Conservation (phyloP, 495 filamentous ascomycete species). For the Acidomyces sp. region DNA sequence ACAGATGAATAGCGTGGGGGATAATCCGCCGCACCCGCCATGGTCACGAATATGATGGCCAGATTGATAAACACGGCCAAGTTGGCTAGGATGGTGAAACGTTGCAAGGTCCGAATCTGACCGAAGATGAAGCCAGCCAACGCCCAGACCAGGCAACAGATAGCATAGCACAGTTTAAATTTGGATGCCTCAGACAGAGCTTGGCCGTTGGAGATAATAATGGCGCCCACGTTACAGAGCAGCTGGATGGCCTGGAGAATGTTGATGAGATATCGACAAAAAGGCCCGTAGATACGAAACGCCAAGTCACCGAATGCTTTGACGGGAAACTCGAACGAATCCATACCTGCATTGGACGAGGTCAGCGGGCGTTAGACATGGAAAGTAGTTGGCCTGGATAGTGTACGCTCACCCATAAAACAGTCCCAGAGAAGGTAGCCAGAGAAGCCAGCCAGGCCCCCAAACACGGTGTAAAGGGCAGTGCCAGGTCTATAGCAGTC, state of each 20-base stretch:
- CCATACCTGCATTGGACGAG: no score
- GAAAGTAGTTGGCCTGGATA: no score
- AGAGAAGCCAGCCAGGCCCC: constrained; percentile 33
- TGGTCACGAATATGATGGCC: constrained; percentile 40
- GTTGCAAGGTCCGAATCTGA: constrained; percentile 39
- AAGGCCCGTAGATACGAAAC: constrained; percentile 38
- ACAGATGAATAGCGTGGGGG: constrained; percentile 35
- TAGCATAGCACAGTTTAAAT: constrained; percentile 40
- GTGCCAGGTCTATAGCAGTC: no score
- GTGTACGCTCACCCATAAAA: no score
- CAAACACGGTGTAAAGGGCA: constrained; percentile 33
- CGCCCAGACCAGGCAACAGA: constrained; percentile 38
- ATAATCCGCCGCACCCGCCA: constrained; percentile 40
- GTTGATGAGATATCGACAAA: constrained; percentile 43
- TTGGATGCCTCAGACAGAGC: constrained; percentile 46
- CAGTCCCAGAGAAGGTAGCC: no score
- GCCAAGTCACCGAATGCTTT: constrained; percentile 48
- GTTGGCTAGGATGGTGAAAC: constrained; percentile 47
- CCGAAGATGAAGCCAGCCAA: constrained; percentile 36
- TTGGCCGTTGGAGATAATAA: constrained; percentile 44
- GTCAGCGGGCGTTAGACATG: no score
- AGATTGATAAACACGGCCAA: constrained; percentile 17
- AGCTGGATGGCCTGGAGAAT: constrained; percentile 36
- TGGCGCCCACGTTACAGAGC: constrained; percentile 38
- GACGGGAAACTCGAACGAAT: constrained; percentile 39